Evolutionary conservation across 495 filamentous ascomycete species (phyloP), one percentile per base, ranked within the genome.

Genomic region (Barbatosphaeria neglecta): DNA sequence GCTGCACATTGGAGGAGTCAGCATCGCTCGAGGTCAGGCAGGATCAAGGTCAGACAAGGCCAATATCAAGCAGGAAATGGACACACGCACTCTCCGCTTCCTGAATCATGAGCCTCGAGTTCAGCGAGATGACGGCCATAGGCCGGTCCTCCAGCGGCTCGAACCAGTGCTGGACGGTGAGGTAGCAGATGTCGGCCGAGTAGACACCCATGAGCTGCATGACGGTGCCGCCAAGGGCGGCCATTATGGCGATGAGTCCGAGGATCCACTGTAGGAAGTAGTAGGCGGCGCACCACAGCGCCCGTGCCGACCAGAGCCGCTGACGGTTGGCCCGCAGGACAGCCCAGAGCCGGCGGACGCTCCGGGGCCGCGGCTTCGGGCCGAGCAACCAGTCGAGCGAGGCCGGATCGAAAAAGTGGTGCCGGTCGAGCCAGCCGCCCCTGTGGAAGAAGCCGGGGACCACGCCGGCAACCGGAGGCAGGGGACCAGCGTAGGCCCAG

Each of bases 191-290:
- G 11, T 28, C 24, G 4, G 42, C 11, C 15, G 13, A 4, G 24
- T 56, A 67, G 3, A 67, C 54, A 2, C 65, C 64, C 0, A 64
- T 25, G 3, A 68, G 45, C 45, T 68, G 60, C 55, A 68, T 62
- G 3, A 64, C 35, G 1, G 65, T 64, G 4, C 64, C 64, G 6
- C 56, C 60, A 3, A 62, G 53, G 0, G 60, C 58, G 5, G 58
- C 54, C 13, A 68, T 61, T 25, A 65, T 51, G 3, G 60, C 45
- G 18, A 60, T 56, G 41, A 54, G 49, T 15, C 57, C 50, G 18
- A 60, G 48, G n/a, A 58, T 51, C 4, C 54, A 52, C 22, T n/a
- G 13, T 1, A 44, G 42, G 27, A 35, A 28, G 19, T 44, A 33
- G 24, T 35, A 44, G 17, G 20, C 20, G 23, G 19, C 1, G 42